Evolutionary conservation across 1,139 yeast genomes (phyloP).

Genomic region (Scheffersomyces titani): DNA sequence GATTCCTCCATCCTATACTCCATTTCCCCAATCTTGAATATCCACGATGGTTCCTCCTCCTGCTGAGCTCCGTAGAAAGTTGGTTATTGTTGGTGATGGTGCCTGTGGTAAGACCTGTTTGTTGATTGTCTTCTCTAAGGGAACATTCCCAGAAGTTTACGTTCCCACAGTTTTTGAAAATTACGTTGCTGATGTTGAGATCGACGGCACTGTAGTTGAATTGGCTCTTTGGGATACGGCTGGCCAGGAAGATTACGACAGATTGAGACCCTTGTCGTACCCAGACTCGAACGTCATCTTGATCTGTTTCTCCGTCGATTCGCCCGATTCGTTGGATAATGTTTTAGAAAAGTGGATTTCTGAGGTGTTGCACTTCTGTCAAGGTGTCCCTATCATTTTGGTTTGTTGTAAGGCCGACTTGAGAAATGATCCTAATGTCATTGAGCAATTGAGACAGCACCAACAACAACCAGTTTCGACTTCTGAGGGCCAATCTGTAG

Average conservation of each 20-base stretch:
- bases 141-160: conserved; percentile 93
- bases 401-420: conserved; percentile 93
- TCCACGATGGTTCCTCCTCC: conserved; percentile 49
- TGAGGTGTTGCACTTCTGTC: conserved; percentile 92
- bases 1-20: no score
- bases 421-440: conserved; percentile 77
- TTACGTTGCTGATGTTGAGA: conserved; percentile 92
- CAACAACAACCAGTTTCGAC: conserved; percentile 76
- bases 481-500: conserved; percentile 81
- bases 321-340: conserved; percentile 90
- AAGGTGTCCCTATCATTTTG: conserved; percentile 89
- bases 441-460: conserved; percentile 72
- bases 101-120: conserved; percentile 87
- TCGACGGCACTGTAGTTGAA: conserved; percentile 91
- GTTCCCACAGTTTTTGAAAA: conserved; percentile 96
- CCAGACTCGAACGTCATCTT: conserved; percentile 92
- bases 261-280: conserved; percentile 89
- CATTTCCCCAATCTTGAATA: no score
- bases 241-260: conserved; percentile 96
- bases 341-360: conserved; percentile 95
- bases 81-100: conserved; percentile 87
- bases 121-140: conserved; percentile 85
- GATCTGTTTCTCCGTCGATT: conserved; percentile 88
- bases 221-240: conserved; percentile 98
- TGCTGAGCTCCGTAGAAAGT: conserved; percentile 74